phyloP scores from a whole-genome alignment of 345 rosid genomes.

The Cardamine resedifolia region DNA sequence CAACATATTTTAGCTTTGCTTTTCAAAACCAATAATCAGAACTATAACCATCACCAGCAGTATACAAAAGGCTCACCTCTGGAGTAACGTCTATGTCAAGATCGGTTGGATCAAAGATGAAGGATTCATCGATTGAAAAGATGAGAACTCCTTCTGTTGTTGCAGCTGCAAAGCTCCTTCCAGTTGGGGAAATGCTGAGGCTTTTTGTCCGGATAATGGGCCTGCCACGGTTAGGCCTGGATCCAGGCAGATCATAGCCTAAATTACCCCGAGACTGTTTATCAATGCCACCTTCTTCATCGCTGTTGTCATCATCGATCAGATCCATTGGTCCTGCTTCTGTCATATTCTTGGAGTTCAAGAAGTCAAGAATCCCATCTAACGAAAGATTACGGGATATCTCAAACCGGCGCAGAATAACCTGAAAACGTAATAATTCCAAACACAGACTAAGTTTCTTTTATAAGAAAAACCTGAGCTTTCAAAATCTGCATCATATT shows the following conservation, averaged over 20 bases:
- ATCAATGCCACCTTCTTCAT: constrained; percentile 79
- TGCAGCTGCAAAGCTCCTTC: constrained; percentile 87
- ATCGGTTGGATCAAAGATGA: constrained; percentile 94
- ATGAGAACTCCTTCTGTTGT: constrained; percentile 97
- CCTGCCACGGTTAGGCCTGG: constrained; percentile 78
- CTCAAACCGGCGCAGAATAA: constrained; percentile 80
- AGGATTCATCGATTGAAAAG: constrained; percentile 84
- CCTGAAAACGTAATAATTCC: constrained; percentile 44
- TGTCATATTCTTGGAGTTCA: constrained; percentile 93
- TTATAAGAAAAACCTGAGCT: constrained; percentile 9
- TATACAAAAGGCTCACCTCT: constrained; percentile 53
- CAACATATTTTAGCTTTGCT: constrained; percentile 20
- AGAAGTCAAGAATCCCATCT: constrained; percentile 94
- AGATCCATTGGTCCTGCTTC: constrained; percentile 94
- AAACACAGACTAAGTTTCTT: constrained; percentile 11
- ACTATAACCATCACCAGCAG: background rate
- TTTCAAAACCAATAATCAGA: constrained; percentile 2
- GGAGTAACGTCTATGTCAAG: constrained; percentile 98
- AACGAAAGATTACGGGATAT: constrained; percentile 79
- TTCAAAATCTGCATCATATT: constrained; percentile 14
- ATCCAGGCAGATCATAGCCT: constrained; percentile 87
- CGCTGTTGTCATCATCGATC: constrained; percentile 82
- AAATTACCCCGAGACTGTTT: constrained; percentile 71
- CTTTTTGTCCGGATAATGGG: constrained; percentile 76
- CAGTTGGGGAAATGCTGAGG: constrained; percentile 92